phyloP scores from a whole-genome alignment of 306 rosid species.

The Prunus armeniaca region DNA sequence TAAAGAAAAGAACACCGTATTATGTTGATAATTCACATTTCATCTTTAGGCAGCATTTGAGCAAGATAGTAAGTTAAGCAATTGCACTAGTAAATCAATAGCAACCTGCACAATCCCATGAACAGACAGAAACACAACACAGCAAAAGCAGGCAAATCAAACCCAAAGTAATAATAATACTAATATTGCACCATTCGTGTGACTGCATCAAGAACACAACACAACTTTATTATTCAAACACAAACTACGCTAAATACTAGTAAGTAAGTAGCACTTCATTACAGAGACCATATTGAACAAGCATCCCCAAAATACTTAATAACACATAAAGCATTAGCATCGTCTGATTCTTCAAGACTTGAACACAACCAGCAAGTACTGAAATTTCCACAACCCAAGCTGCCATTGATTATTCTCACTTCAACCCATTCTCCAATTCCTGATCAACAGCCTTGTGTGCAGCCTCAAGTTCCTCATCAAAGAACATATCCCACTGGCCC shows the following conservation, averaged over 20 bases:
- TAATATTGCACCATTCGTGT: neutral
- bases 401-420: neutral
- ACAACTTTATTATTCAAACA: slow-evolving; percentile 1
- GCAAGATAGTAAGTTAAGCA: too few species aligned
- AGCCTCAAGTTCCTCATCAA: slow-evolving; percentile 69
- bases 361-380: neutral
- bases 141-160: neutral
- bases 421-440: neutral
- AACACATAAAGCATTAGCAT: too few species aligned
- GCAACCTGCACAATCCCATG: neutral
- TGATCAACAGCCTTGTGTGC: slow-evolving; percentile 44
- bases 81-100: too few species aligned
- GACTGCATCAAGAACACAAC: neutral
- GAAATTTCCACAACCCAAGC: neutral
- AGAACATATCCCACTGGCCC: slow-evolving; percentile 89
- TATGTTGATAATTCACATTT: too few species aligned
- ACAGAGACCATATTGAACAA: too few species aligned
- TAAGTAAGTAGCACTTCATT: neutral
- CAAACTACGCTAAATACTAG: neutral
- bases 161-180: neutral
- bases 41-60: too few species aligned
- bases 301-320: neutral
- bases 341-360: neutral
- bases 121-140: neutral
- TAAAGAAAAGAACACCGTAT: too few species aligned